Evolutionary conservation across 495 filamentous ascomycete species (phyloP), one percentile per base, ranked within the genome.

Genomic region (Penicillium paradoxum): DNA sequence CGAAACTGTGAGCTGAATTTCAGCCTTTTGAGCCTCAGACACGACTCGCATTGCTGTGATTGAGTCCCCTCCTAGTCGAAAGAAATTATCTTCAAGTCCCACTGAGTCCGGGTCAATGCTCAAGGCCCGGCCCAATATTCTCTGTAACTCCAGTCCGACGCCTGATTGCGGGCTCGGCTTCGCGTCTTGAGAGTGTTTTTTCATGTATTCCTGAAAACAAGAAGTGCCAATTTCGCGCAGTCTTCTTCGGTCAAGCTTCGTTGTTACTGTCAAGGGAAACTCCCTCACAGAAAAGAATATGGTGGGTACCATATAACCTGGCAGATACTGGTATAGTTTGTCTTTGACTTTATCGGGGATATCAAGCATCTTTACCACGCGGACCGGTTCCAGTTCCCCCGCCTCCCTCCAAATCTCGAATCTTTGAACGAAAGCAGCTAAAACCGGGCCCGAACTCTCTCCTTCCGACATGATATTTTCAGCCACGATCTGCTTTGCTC

Each of bases 21-120:
- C 32, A 4, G 13, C 11, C 10, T 13, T 5, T n/a, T n/a, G 9
- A 4, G 13, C 32, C 4, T 4, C 9, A 1, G 64, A 63, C 6
- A 60, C 77, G 2, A 84, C 57, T 66, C 79, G 78, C 77, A 85
- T 85, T 8, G 82, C 80, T 10, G 72, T 71, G 41, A 85, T 78
- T 6, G 80, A 71, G 47, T 71, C 68, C 8, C 68, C 68, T 15
- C 68, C 68, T 3, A 68, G 53, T 0, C 50, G 50, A 13, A 34
- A 34, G 32, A 34, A 34, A 10, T 13, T 13, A 13, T 34, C 11
- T 4, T 1, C 13, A 5, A 13, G 0, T 4, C 13, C n/a, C 4
- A 68, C 54, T 60, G 68, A 70, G 9, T 34, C 32, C 4, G 32
- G 11, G 9, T 1, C 1, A 2, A 34, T 2, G 10, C 32, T 13